Base-by-base conservation (phyloP, 1,284 basidiomycete genomes). In the Malassezia caprae region DNA sequence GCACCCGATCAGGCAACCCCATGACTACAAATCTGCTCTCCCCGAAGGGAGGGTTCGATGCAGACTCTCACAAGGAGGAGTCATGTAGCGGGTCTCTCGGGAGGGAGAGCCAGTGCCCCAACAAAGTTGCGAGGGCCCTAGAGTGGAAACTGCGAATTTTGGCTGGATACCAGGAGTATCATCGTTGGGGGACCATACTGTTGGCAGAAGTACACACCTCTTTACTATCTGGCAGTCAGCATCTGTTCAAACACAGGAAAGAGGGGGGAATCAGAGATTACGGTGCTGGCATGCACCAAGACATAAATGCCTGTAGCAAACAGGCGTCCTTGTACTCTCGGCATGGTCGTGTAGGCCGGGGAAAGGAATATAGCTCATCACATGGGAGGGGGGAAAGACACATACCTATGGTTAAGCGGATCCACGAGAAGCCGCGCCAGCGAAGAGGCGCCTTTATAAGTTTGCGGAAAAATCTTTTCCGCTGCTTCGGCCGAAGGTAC, bases 131-230 rank as follows among this genome's bases (percentile, higher is more conserved):
- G 35, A 54, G 67, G 69, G 65, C 58, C 59, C 62, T 73, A 72
- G 71, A 73, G 71, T 72, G 69, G 71, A 73, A 73, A 73, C 71
- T 73, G 71, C 71, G 71, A 73, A 73, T 69, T 71, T 65, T 72
- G 69, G 69, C 63, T 73, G 71, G 71, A 73, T 72, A 73, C 71
- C 71, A 73, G 58, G 62, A 32, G 55, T 72, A 63, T 73, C 71
- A 73, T 73, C 71, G 48, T 64, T 56, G 67, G 67, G 65, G 68
- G 49, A 49, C 51, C 32, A 31, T 23, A 13, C 3, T 41, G 35
- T 21, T 24, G 30, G 27, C 8, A 34, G 10, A n/a, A 31, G 24
- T 28, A 43, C 48, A 26, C 44, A 39, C 42, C 19, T 43, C 24
- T 21, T 30, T n/a, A 23, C 48, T 21, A 15, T 12, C 13, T 47